These are phyloP conservation scores for Collariella sp. DNA, from an alignment of 495 filamentous ascomycete species.

Conservation along the genomic window DNA sequence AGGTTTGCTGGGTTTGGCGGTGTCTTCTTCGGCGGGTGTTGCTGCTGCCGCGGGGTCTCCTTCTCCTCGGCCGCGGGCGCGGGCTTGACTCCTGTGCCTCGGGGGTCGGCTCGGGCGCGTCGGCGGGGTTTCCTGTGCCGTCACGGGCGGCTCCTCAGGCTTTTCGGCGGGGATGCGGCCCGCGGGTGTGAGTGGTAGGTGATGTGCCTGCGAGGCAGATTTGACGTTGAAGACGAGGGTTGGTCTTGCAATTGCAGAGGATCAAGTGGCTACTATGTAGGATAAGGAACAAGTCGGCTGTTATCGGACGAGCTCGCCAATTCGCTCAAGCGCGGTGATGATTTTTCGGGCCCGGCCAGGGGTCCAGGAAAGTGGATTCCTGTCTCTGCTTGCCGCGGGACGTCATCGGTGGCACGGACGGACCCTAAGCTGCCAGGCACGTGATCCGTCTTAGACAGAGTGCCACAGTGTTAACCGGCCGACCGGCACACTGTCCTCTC, in stretches of 20 bases:
- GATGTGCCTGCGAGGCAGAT: neutral
- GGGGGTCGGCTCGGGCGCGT: conserved; percentile 6
- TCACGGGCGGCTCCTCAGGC: conserved; percentile 22
- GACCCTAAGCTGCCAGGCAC: neutral
- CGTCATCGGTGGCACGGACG: conserved; percentile 10
- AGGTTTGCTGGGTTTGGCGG: conserved; percentile 27
- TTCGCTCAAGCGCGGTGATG: conserved; percentile 1
- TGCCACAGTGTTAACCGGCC: neutral
- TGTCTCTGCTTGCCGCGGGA: conserved; percentile 14
- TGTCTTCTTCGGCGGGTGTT: conserved; percentile 28
- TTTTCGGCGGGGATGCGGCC: conserved; percentile 21
- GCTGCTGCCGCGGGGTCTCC: conserved; percentile 20
- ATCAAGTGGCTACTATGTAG: neutral
- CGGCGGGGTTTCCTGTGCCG: conserved; percentile 12
- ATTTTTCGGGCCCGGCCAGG: conserved; percentile 7
- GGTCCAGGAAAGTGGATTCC: conserved; percentile 7
- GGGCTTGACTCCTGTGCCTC: neutral
- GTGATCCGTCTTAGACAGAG: neutral
- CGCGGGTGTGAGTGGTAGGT: conserved; percentile 34
- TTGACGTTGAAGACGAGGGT: neutral
- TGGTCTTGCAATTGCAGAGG: neutral
- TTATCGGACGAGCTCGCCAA: neutral
- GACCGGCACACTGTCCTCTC: too few relatives aligned
- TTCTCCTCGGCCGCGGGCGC: conserved; percentile 17
- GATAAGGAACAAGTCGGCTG: neutral